These are phyloP conservation scores for Penicillium waksmanii DNA, from an alignment of 495 filamentous ascomycete species.

Conservation along the genomic window DNA sequence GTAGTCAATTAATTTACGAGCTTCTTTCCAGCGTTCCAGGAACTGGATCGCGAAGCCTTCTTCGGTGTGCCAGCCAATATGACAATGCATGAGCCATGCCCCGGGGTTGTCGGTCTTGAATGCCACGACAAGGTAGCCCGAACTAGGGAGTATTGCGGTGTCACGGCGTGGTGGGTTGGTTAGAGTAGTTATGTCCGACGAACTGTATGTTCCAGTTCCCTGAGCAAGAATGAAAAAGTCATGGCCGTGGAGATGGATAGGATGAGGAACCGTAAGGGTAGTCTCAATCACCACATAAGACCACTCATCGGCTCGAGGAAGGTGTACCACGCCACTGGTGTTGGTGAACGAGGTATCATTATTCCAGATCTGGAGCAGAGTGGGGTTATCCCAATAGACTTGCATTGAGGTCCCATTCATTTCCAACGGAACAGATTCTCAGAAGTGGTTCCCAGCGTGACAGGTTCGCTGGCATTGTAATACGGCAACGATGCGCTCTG, in stretches of 20 bases:
- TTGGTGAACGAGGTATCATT: slow-evolving; percentile 13
- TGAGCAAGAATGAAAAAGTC: slow-evolving; percentile 31
- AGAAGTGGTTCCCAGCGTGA: slow-evolving; percentile 10
- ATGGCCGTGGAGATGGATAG: slow-evolving; percentile 34
- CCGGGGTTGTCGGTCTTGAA: slow-evolving; percentile 9
- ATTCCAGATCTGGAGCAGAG: slow-evolving; percentile 23
- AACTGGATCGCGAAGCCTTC: slow-evolving; percentile 18
- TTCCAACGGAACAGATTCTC: slow-evolving; percentile 25
- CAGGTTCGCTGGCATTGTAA: slow-evolving; percentile 12
- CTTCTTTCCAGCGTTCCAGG: slow-evolving; percentile 13
- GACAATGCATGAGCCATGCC: slow-evolving; percentile 16
- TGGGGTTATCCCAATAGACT: slow-evolving; percentile 27
- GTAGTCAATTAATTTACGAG: slow-evolving; percentile 8
- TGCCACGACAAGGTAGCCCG: slow-evolving; percentile 3
- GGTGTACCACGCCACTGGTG: slow-evolving; percentile 11
- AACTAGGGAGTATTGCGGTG: not conserved
- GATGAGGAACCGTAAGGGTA: slow-evolving; percentile 20
- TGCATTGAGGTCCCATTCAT: slow-evolving; percentile 24
- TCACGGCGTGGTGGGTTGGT: slow-evolving; percentile 1
- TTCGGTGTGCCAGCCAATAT: slow-evolving; percentile 17
- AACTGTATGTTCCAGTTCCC: slow-evolving; percentile 13
- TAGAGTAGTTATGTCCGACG: slow-evolving; percentile 10
- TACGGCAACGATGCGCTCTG: slow-evolving; percentile 8
- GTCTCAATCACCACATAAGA: slow-evolving; percentile 51
- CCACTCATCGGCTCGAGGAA: slow-evolving; percentile 60